Conservation (phyloP, 768 basidiomycete species). For the Lenzites betulinus region DNA sequence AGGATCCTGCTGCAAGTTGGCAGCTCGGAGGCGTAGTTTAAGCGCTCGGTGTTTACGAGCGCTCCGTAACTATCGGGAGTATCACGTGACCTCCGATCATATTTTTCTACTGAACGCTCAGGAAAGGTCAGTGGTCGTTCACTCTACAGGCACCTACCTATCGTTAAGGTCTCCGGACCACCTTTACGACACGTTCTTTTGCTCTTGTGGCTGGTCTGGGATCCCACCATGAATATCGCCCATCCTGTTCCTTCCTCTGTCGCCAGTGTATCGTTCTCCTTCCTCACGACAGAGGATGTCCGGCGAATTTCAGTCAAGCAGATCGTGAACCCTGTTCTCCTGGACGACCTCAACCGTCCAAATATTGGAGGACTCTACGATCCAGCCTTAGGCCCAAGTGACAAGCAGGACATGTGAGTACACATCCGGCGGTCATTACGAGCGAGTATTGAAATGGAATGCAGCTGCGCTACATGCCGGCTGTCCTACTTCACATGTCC, state of each 20-base stretch:
- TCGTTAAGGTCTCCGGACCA: neutral
- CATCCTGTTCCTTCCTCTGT: slow-evolving; percentile 86
- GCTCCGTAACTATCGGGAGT: neutral
- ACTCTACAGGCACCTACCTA: neutral
- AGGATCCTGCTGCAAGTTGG: too few relatives aligned
- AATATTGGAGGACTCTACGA: slow-evolving; percentile 94
- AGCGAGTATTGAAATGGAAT: slow-evolving; percentile 20
- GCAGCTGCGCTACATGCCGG: slow-evolving; percentile 90
- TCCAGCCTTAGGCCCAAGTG: slow-evolving; percentile 89
- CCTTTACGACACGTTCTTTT: neutral
- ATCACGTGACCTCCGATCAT: slow-evolving; percentile 18
- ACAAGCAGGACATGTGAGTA: slow-evolving; percentile 87
- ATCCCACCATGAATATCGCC: slow-evolving; percentile 78
- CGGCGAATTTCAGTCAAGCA: slow-evolving; percentile 97
- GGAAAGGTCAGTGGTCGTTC: neutral
- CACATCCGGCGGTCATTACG: neutral
- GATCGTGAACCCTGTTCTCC: slow-evolving; percentile 87
- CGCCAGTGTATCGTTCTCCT: slow-evolving; percentile 87
- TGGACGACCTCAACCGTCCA: slow-evolving; percentile 92
- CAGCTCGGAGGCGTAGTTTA: too few relatives aligned
- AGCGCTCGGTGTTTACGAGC: neutral
- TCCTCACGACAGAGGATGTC: slow-evolving; percentile 85
- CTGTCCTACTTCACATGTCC: slow-evolving; percentile 94
- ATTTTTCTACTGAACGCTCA: slow-evolving; percentile 17
- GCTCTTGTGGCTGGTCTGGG: neutral